phyloP scores from a whole-genome alignment of 2,329 filamentous ascomycete species.

The Clonostachys solani region DNA sequence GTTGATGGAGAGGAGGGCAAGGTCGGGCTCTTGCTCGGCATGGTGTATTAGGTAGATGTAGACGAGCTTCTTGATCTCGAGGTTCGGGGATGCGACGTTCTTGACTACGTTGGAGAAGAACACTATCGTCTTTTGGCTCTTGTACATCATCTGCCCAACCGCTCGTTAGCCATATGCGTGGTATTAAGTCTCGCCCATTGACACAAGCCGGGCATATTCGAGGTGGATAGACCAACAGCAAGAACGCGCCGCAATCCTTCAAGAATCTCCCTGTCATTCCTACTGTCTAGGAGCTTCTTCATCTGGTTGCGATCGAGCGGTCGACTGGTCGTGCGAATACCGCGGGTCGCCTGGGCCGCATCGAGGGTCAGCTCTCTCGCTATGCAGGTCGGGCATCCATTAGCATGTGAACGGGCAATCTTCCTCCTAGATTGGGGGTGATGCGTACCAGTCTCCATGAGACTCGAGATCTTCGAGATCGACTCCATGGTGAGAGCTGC shows the following conservation, averaged over 20 bases:
- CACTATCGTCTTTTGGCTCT: slow-evolving; percentile 77
- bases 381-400: slow-evolving; percentile 28
- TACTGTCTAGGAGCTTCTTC: slow-evolving; percentile 91
- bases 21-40: slow-evolving; percentile 92
- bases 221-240: slow-evolving; percentile 54
- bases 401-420: slow-evolving; percentile 3
- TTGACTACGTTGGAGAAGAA: slow-evolving; percentile 99
- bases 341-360: slow-evolving; percentile 84
- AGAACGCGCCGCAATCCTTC: slow-evolving; percentile 88
- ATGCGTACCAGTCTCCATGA: slow-evolving; percentile 84
- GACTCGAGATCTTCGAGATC: slow-evolving; percentile 85
- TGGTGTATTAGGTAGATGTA: slow-evolving; percentile 98
- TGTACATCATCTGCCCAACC: slow-evolving; percentile 80
- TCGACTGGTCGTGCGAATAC: slow-evolving; percentile 50
- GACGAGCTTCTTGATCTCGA: slow-evolving; percentile 96
- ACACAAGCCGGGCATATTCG: neutral
- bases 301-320: slow-evolving; percentile 77
- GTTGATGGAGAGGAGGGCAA: slow-evolving; percentile 94
- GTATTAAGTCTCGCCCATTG: neutral
- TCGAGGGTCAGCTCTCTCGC: slow-evolving; percentile 96
- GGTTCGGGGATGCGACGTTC: slow-evolving; percentile 89
- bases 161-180: neutral
- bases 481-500: slow-evolving; percentile 70
- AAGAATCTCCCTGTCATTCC: slow-evolving; percentile 86
- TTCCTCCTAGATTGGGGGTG: neutral